phyloP scores from a whole-genome alignment of 2,329 filamentous ascomycete genomes.

The Xylariaceae sp. region DNA sequence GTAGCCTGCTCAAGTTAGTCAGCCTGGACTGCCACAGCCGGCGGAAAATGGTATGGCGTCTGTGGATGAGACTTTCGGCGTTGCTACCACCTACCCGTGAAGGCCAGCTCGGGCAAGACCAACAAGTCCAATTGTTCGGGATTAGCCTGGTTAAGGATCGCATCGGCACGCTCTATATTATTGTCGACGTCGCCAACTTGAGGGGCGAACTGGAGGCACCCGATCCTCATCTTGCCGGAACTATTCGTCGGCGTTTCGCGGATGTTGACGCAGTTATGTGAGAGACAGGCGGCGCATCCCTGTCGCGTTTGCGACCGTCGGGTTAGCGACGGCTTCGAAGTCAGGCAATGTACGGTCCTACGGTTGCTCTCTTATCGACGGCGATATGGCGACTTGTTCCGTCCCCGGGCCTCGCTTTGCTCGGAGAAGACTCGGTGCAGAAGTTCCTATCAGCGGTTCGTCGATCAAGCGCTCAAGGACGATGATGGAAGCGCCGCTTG shows the following conservation, averaged over 20 bases:
- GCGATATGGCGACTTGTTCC: background rate
- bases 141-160: conserved; percentile 52
- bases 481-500: too few relatives aligned
- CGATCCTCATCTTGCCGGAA: conserved; percentile 50
- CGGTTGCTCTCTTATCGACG: background rate
- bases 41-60: background rate
- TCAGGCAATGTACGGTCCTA: background rate
- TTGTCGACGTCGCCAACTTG: conserved; percentile 65
- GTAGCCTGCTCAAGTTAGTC: conserved; percentile 52
- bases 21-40: conserved; percentile 15
- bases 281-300: background rate
- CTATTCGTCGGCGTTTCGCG: background rate
- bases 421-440: background rate
- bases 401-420: background rate
- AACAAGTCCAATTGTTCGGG: conserved; percentile 61
- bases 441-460: background rate
- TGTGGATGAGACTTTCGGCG: background rate
- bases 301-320: background rate
- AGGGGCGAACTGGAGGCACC: conserved; percentile 67
- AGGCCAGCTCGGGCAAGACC: conserved; percentile 72
- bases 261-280: background rate
- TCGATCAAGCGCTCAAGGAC: background rate
- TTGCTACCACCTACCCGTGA: conserved; percentile 53
- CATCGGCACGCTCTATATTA: conserved; percentile 66
- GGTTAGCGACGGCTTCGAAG: background rate